Percentiles rank a stretch among this genome's conserved stretches.
These are phyloP conservation scores for Candida odintsovae DNA, from an alignment of 805 yeast species.

Conservation along the genomic window DNA sequence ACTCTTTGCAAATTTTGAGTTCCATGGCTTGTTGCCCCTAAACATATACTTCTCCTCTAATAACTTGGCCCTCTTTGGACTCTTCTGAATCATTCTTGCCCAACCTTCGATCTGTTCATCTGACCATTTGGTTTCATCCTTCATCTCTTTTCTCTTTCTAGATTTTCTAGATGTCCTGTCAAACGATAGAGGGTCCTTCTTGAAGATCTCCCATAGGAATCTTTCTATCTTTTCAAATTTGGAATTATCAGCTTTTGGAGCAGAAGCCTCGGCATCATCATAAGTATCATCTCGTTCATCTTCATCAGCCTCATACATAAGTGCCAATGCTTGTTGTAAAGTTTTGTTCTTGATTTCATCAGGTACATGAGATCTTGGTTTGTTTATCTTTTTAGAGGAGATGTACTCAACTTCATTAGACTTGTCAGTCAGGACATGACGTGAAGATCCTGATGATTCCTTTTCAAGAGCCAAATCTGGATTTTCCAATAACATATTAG, in stretches of 20 bases:
- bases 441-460: slow-evolving; percentile 1
- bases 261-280: slow-evolving; percentile 40
- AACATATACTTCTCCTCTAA: slow-evolving; percentile 59
- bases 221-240: slow-evolving; percentile 41
- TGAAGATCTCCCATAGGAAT: slow-evolving; percentile 50
- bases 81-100: slow-evolving; percentile 68
- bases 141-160: slow-evolving; percentile 44
- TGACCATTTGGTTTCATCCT: slow-evolving; percentile 57
- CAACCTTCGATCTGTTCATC: slow-evolving; percentile 94
- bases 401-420: slow-evolving; percentile 12
- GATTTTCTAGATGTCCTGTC: slow-evolving; percentile 46
- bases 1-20: slow-evolving; percentile 11
- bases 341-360: slow-evolving; percentile 53
- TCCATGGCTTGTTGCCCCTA: slow-evolving; percentile 33
- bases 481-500: slow-evolving; percentile 56
- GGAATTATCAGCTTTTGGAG: slow-evolving; percentile 11
- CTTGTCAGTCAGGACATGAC: slow-evolving; percentile 14
- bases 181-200: slow-evolving; percentile 44
- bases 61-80: slow-evolving; percentile 54
- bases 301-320: slow-evolving; percentile 70
- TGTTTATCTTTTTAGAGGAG: slow-evolving; percentile 14
- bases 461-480: slow-evolving; percentile 36
- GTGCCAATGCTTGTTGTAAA: slow-evolving; percentile 50
- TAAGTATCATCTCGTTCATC: slow-evolving; percentile 84
- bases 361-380: slow-evolving; percentile 25